A percentile compares a stretch with the other conserved stretches of the same genome.
Conservation (phyloP, 805 yeast species). For the Candida sithepensis region DNA sequence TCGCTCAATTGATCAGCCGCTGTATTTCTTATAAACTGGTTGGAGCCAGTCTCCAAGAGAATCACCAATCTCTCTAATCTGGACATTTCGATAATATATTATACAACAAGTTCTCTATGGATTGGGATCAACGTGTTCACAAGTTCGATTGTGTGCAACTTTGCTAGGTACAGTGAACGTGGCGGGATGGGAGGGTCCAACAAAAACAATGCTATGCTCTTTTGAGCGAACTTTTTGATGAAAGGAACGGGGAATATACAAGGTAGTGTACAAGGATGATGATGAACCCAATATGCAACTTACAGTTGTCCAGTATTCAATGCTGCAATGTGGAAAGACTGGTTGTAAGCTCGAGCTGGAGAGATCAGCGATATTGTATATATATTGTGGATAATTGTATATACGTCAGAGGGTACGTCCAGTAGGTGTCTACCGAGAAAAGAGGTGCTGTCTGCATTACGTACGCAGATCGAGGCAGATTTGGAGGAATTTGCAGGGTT, state of each 20-base stretch:
- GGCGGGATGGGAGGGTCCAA: too few species aligned
- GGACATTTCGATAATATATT: constrained; percentile 22
- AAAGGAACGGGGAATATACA: neutral
- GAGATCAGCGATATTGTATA: too few species aligned
- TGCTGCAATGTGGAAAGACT: neutral
- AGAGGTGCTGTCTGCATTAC: neutral
- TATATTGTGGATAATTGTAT: too few species aligned
- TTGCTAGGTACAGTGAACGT: too few species aligned
- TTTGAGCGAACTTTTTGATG: neutral
- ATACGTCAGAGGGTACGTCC: too few species aligned
- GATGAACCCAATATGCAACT: too few species aligned
- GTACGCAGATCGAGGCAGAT: neutral
- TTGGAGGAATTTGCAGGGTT: constrained; percentile 1
- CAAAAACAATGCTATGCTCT: neutral
- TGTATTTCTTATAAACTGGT: constrained; percentile 87
- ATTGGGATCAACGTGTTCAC: too few species aligned
- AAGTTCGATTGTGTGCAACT: too few species aligned
- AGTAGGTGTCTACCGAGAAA: neutral
- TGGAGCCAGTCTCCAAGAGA: constrained; percentile 87
- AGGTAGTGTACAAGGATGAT: neutral
- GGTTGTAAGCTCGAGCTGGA: too few species aligned
- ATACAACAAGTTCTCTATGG: neutral
- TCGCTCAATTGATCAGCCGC: constrained; percentile 98
- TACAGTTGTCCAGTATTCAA: neutral
- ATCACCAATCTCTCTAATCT: constrained; percentile 35